Conservation (phyloP, 805 yeast genomes). For the Crinitomyces ghanaensis region DNA sequence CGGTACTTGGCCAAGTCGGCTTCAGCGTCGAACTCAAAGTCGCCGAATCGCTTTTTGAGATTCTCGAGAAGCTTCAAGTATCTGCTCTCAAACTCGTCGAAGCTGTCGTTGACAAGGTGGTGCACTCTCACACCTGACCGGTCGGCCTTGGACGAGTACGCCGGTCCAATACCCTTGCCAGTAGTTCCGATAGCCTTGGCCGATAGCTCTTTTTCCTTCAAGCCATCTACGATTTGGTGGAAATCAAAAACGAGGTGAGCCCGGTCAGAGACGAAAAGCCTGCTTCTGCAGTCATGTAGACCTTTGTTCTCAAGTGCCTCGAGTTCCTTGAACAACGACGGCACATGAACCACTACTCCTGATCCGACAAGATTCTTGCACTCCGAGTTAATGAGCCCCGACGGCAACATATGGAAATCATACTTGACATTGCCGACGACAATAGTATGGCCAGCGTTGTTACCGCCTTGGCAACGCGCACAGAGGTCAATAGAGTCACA, state of each 20-base stretch:
- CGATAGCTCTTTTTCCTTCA: slow-evolving; percentile 80
- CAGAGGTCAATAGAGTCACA: slow-evolving; percentile 95
- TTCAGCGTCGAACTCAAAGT: slow-evolving; percentile 76
- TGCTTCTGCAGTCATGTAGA: slow-evolving; percentile 50
- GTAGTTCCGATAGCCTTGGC: slow-evolving; percentile 94
- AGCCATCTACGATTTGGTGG: slow-evolving; percentile 94
- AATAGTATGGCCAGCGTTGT: slow-evolving; percentile 98
- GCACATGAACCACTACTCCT: slow-evolving; percentile 93
- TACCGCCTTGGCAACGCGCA: slow-evolving; percentile 96
- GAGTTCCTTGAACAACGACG: slow-evolving; percentile 83
- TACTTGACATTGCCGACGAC: slow-evolving; percentile 81
- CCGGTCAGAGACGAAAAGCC: slow-evolving; percentile 82
- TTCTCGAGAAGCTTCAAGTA: slow-evolving; percentile 69
- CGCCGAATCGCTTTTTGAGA: slow-evolving; percentile 85
- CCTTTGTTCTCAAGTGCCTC: slow-evolving; percentile 75
- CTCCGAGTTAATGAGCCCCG: slow-evolving; percentile 91
- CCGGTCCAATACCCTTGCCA: slow-evolving; percentile 98
- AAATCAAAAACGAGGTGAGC: slow-evolving; percentile 96
- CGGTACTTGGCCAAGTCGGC: slow-evolving; percentile 71
- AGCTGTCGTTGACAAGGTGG: slow-evolving; percentile 83
- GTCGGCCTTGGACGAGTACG: slow-evolving; percentile 92
- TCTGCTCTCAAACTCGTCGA: slow-evolving; percentile 79
- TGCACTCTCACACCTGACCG: slow-evolving; percentile 96
- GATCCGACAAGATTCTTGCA: slow-evolving; percentile 87
- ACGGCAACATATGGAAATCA: slow-evolving; percentile 98